Evolutionary conservation across 2,329 filamentous ascomycete genomes (phyloP), one percentile per base, ranked within the genome.

Genomic region (Nothophoma quercina): DNA sequence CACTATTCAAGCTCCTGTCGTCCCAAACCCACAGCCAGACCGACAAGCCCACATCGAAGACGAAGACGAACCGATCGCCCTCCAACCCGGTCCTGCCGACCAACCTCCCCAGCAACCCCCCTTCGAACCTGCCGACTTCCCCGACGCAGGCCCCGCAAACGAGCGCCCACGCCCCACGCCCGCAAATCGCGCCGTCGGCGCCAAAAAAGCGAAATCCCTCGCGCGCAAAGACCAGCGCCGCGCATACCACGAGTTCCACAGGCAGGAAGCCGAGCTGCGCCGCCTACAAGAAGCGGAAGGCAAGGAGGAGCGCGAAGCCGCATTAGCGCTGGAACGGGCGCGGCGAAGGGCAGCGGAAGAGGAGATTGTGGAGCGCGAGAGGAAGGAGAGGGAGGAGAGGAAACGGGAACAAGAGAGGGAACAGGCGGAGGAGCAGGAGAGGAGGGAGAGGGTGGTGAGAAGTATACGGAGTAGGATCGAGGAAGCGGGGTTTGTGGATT

Each of bases 151-250:
- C 6, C 75, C 74, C 1, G 75, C 73, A 5, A 60, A 74, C 39
- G 48, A 67, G 28, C 55, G 55, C 1, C 67, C 67, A 9, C 66
- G 62, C 29, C 43, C 60, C 7, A 68, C 63, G 2, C 65, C 63
- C 5, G 62, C 63, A n/a, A 71, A 67, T 48, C 68, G 71, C 52
- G 58, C 60, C 13, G 71, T 81, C 18, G 79, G 79, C 46, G 75
- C 78, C 9, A 81, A 81, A 57, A 81, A 81, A 59, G 78, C 78
- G 2, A 79, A 78, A 46, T 77, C 77, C 2, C 69, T 81, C 7
- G 78, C 78, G 0, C 73, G 77, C 15, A 71, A 71, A 47, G 78
- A 81, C 51, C 72, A 76, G 52, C 68, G 72, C 1, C 62, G 74
- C 13, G 72, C 72, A 13, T 82, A 82, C 62, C 74, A 81, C 61